A percentile compares a stretch with the other conserved stretches of the same genome.
These are phyloP conservation scores for Trichoderma virens DNA, from an alignment of 495 filamentous ascomycete species.

Conservation along the genomic window DNA sequence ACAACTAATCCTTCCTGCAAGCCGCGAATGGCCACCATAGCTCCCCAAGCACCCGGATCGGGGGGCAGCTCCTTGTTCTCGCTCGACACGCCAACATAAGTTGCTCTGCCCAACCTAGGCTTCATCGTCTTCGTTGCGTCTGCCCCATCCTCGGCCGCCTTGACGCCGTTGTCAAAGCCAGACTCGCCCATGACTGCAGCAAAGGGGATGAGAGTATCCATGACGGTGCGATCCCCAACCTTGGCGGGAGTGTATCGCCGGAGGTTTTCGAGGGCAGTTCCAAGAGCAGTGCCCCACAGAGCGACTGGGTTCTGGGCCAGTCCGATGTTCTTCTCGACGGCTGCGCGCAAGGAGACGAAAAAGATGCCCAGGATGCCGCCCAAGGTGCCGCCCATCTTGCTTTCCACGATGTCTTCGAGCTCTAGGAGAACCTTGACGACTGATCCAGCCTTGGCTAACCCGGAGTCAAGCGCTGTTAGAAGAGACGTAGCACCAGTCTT, in stretches of 20 bases:
- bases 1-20: conserved; percentile 20
- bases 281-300: conserved; percentile 32
- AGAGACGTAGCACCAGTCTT: conserved; percentile 37
- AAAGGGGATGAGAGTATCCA: conserved; percentile 55
- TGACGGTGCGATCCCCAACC: conserved; percentile 44
- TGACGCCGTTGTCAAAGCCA: conserved; percentile 41
- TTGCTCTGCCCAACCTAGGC: conserved; percentile 50
- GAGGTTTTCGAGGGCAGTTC: conserved; percentile 35
- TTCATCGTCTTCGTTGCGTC: conserved; percentile 46
- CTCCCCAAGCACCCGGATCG: conserved; percentile 56
- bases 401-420: conserved; percentile 48
- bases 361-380: conserved; percentile 55
- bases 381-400: conserved; percentile 52
- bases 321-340: conserved; percentile 33
- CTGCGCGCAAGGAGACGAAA: conserved; percentile 46
- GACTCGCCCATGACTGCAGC: conserved; percentile 36
- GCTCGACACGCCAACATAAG: conserved; percentile 43
- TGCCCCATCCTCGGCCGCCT: conserved; percentile 45
- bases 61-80: conserved; percentile 40
- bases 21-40: conserved; percentile 50
- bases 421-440: conserved; percentile 44
- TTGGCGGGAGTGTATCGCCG: conserved; percentile 40
- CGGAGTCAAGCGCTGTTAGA: conserved; percentile 29
- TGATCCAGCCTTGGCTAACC: conserved; percentile 29
- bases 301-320: conserved; percentile 22